phyloP scores from a whole-genome alignment of 495 filamentous ascomycete genomes.

The Margaritispora aquatica region DNA sequence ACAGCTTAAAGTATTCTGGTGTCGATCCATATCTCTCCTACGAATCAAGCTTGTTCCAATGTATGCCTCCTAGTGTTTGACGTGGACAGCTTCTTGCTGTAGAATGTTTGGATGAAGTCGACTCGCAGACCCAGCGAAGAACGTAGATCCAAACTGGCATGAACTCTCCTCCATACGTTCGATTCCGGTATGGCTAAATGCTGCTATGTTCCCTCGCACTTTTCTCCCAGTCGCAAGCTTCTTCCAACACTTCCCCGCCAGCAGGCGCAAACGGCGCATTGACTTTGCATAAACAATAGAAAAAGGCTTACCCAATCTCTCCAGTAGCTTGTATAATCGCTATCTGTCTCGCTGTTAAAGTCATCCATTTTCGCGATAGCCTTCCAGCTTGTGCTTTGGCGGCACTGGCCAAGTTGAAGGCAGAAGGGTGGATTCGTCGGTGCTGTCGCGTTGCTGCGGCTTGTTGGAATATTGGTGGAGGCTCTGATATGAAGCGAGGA shows the following conservation, averaged over 20 bases:
- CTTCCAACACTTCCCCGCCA: background rate
- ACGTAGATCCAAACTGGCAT: too few relatives aligned
- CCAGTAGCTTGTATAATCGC: conserved; percentile 99
- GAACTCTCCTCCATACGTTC: too few relatives aligned
- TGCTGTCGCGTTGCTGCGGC: background rate
- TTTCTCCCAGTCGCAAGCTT: background rate
- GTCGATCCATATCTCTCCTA: too few relatives aligned
- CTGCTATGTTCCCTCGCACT: background rate
- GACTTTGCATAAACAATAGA: conserved; percentile 12
- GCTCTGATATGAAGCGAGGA: background rate
- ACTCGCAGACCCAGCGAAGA: background rate
- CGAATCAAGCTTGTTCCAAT: background rate
- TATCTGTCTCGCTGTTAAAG: conserved; percentile 95
- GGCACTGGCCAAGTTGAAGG: conserved; percentile 22
- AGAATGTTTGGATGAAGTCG: background rate
- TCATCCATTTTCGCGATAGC: conserved; percentile 64
- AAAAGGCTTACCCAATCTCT: conserved; percentile 83
- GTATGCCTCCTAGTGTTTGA: background rate
- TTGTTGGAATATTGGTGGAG: background rate
- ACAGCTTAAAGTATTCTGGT: background rate
- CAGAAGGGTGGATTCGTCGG: conserved; percentile 4
- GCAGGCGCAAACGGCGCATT: conserved; percentile 5
- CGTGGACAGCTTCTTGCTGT: background rate
- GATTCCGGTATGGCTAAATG: background rate
- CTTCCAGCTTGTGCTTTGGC: conserved; percentile 19